A percentile compares a stretch with the other conserved stretches of the same genome.
phyloP scores from a whole-genome alignment of 192 early-diverging fungal genomes.

The Backusella tuberculispora region DNA sequence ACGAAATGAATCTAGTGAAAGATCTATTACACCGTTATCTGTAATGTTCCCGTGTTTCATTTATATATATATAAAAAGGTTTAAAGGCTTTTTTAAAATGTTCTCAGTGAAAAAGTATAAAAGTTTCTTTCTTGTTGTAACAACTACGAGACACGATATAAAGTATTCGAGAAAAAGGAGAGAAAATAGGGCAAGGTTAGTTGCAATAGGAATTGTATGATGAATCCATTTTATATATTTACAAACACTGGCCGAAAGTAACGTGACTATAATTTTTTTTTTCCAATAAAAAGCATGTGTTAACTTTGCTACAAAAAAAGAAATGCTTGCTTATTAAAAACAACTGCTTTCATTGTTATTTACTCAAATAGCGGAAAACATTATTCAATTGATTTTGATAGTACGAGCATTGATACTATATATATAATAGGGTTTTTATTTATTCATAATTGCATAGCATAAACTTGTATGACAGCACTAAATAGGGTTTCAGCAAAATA shows the following conservation, averaged over 20 bases:
- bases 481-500: too few species aligned
- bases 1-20: background rate
- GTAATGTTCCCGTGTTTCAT: background rate
- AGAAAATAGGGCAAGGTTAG: background rate
- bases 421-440: too few species aligned
- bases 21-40: background rate
- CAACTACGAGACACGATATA: background rate
- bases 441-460: too few species aligned
- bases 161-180: background rate
- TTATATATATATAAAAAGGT: background rate
- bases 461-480: too few species aligned
- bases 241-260: background rate
- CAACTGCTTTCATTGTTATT: too few species aligned
- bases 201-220: background rate
- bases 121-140: background rate
- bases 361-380: too few species aligned
- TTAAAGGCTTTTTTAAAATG: background rate
- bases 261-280: background rate
- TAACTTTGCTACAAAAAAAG: too few species aligned
- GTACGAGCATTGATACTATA: too few species aligned
- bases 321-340: too few species aligned
- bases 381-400: too few species aligned
- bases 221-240: background rate
- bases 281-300: too few species aligned
- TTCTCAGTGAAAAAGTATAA: background rate